Evolutionary conservation across 129 eudicot species (phyloP), one percentile per base, ranked within the genome.

Genomic region (Pulicaria dysenterica): DNA sequence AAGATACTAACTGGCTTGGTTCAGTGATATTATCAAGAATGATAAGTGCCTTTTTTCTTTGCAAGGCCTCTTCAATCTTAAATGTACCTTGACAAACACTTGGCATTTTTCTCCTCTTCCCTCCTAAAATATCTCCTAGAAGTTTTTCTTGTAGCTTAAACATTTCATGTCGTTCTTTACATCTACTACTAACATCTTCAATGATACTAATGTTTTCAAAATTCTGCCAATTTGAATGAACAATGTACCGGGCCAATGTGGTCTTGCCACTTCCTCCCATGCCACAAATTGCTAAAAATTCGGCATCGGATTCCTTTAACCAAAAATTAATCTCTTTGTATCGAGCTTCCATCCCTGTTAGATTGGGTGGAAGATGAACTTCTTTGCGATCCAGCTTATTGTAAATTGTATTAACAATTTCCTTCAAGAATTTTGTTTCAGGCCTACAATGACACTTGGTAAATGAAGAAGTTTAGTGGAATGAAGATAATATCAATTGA

Each of bases 261-360:
- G 72, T 46, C 19, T 66, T 54, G 64, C 74, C 74, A 69, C 63
- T 69, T 69, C 74, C 74, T 7, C 74, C 74, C 58, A 74, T 48
- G 8, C 79, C 79, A 2, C 53, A 74, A 38, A 74, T 74, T 24
- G 72, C 79, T 49, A 64, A 13, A 59, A 63, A 10, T 5, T 55
- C 43, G 6, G 40, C 14, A 51, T 74, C 12, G 17, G 31, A 19
- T 41, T 51, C 9, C 39, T 51, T 8, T 64, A 74, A 63, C 72
- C 61, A 50, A n/a, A 19, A 36, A 24, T 9, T 49, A 6, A 74
- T 38, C 7, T 63, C 19, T 24, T 74, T 13, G 3, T 39, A 42
- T 9, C 72, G 72, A 39, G 64, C 11, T 2, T 42, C 54, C 43
- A 74, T 63, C 50, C 79, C 65, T 38, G 43, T 16, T 46, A 55